These are phyloP conservation scores for Venturia asperata DNA, from an alignment of 2,329 filamentous ascomycete genomes.

Conservation along the genomic window DNA sequence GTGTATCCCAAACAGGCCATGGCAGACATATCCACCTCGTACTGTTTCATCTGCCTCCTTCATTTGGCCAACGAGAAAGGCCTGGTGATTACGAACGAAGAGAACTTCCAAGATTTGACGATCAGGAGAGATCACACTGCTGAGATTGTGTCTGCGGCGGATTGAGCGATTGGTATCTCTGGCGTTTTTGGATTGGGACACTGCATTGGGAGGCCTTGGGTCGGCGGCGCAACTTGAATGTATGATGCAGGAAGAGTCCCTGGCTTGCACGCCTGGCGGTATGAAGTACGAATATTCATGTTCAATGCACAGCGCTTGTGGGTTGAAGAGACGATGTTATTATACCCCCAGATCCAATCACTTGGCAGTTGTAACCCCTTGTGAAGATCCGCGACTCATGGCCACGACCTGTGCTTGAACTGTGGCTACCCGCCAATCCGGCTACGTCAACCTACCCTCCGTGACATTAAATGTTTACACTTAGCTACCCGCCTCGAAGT, in stretches of 20 bases:
- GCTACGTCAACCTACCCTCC: conserved; percentile 4
- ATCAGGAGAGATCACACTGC: conserved; percentile 42
- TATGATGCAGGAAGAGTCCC: neutral
- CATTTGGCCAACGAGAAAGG: conserved; percentile 93
- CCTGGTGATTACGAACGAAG: conserved; percentile 62
- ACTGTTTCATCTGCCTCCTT: conserved; percentile 86
- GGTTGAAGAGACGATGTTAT: neutral
- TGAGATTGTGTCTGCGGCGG: conserved; percentile 27
- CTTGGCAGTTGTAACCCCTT: neutral
- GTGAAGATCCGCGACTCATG: conserved; percentile 6
- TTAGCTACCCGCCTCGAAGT: neutral
- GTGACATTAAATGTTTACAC: neutral
- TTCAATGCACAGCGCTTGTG: neutral
- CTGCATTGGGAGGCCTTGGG: conserved; percentile 10
- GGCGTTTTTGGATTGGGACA: conserved; percentile 5
- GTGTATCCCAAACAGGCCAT: conserved; percentile 83
- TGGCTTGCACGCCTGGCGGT: neutral
- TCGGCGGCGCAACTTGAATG: neutral
- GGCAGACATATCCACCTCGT: conserved; percentile 88
- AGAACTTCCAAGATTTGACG: conserved; percentile 43
- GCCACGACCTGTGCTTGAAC: neutral
- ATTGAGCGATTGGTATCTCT: neutral
- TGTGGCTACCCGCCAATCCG: neutral
- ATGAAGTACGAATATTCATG: conserved; percentile 8
- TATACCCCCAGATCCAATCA: no score